Evolutionary conservation across 371 early-diverging fungal genomes (phyloP), one percentile per base, ranked within the genome.

Genomic region (Batkoa obscura): DNA sequence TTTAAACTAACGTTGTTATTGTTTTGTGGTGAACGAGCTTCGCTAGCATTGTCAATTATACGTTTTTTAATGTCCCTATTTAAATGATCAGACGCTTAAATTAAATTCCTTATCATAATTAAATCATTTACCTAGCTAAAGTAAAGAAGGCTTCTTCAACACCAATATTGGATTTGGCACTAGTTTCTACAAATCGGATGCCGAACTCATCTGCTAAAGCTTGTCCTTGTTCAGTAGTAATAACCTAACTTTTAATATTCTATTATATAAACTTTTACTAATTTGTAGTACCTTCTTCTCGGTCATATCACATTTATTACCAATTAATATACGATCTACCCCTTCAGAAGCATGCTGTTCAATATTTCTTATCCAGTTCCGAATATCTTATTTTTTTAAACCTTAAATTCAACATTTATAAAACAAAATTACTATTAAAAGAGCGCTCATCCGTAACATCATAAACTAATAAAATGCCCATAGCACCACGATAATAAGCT

Each of bases 381-480:
- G 80, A 50, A 99, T 86, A 72, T 97, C 84, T 83, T 64, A 42
- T 38, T 32, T 47, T 45, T 0, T 43, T 12, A 37, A 12, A 35
- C 34, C n/a, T n/a, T n/a, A n/a, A n/a, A n/a, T n/a, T n/a, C n/a
- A 41, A 47, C 8, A 38, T 23, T 39, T n/a, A n/a, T 30, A 45
- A 34, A 0, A 43, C 37, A 37, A 46, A 36, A 36, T 53, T 81
- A 83, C 81, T 92, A 69, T 81, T 84, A 77, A 97, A 99, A 8
- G 96, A 94, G 43, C 90, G 86, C 66, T 88, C 86, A 68, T 99
- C 96, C 30, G 96, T 94, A 59, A 95, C 90, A 75, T 99, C 99
- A 76, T 98, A 99, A 6, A 99, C 99, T 41, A 99, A 76, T 57
- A 99, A 77, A 61, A 99, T 98, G 33, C 99, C 98, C 88, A 98